Evolutionary conservation across 2,329 filamentous ascomycete genomes (phyloP).

Genomic region (Raffaelea deltoideospora): DNA sequence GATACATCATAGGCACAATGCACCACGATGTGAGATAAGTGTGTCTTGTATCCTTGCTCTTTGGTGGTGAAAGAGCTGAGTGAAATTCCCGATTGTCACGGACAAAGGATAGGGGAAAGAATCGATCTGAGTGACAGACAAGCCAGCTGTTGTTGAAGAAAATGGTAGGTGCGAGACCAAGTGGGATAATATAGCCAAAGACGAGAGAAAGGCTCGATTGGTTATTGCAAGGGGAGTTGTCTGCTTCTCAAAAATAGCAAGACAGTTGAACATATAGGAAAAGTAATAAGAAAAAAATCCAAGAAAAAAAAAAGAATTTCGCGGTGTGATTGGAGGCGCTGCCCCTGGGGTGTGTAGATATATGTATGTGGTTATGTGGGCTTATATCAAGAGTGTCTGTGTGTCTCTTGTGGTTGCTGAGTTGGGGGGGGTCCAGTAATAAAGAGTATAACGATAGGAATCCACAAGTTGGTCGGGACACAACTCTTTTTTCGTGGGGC

Average conservation of each 20-base stretch:
- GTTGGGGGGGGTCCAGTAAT: too few relatives aligned
- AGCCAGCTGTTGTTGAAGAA: constrained; percentile 2
- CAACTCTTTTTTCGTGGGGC: not conserved
- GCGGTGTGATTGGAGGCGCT: constrained; percentile 6
- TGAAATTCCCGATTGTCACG: constrained; percentile 1
- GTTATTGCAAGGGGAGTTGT: not conserved
- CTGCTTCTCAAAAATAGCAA: too few relatives aligned
- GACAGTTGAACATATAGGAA: too few relatives aligned
- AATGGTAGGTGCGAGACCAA: not conserved
- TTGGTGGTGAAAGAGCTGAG: too few relatives aligned
- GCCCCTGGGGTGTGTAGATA: constrained; percentile 7
- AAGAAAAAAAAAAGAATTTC: not conserved
- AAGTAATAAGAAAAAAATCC: not conserved
- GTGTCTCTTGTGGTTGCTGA: too few relatives aligned
- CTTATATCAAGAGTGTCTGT: too few relatives aligned
- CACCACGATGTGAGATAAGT: constrained; percentile 1
- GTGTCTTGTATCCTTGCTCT: too few relatives aligned
- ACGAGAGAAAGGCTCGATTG: not conserved
- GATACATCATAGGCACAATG: constrained; percentile 48
- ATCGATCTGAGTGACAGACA: not conserved
- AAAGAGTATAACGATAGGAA: too few relatives aligned
- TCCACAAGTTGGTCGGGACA: too few relatives aligned
- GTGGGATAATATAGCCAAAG: not conserved
- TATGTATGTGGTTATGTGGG: not conserved
- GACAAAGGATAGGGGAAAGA: not conserved